Percentiles rank a stretch among this genome's conserved stretches.
Conservation (phyloP, 306 rosid genomes). For the Comarum palustre region DNA sequence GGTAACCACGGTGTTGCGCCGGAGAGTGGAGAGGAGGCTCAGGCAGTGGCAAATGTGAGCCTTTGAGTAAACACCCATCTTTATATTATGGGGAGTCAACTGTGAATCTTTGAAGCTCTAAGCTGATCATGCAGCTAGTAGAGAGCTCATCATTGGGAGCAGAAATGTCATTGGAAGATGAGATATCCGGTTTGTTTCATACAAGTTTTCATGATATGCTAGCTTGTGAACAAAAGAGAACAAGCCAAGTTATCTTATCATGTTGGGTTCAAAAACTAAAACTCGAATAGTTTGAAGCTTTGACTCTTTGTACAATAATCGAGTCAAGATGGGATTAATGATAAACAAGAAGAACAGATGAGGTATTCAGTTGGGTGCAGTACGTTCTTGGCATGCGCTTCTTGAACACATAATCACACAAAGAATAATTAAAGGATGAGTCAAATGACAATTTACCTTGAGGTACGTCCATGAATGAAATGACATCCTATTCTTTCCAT, state of each 20-base stretch:
- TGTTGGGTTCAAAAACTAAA: not conserved
- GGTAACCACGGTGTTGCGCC: slow-evolving; percentile 37
- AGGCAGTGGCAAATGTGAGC: slow-evolving; percentile 82
- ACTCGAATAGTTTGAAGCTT: not conserved
- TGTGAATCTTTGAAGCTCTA: not conserved
- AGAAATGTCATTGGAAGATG: not conserved
- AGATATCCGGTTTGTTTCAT: not conserved
- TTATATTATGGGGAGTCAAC: not conserved
- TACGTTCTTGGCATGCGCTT: no score
- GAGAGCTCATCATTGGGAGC: not conserved
- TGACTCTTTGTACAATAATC: not conserved
- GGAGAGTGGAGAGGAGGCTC: slow-evolving; percentile 41
- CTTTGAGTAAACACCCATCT: slow-evolving; percentile 43
- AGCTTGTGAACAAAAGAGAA: not conserved
- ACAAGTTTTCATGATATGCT: not conserved
- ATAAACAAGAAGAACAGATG: not conserved
- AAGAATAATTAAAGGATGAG: not conserved
- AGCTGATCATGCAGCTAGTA: not conserved
- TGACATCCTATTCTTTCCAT: not conserved
- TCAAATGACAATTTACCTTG: not conserved
- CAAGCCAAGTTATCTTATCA: not conserved
- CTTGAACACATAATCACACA: not conserved
- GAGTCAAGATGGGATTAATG: not conserved
- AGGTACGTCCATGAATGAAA: not conserved
- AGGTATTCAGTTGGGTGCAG: no score